Conservation (phyloP, 495 filamentous ascomycete species). For the Podospora conica region DNA sequence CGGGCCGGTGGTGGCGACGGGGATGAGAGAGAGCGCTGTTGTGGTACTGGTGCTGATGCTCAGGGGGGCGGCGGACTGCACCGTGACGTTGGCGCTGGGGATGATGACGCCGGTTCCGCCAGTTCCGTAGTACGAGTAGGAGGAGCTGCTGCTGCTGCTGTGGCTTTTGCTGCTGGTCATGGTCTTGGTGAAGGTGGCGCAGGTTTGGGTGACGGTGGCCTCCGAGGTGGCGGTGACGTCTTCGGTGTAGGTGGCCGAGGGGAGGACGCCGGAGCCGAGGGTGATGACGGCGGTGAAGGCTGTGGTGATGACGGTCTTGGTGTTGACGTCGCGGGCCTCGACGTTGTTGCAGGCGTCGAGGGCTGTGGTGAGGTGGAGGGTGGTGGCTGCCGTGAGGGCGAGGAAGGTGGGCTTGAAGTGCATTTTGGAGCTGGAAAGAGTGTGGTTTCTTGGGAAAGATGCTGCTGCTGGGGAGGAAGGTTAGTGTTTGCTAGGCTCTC, state of each 20-base stretch:
- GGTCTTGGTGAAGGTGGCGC: constrained; percentile 3
- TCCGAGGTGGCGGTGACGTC: background rate
- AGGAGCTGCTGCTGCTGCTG: background rate
- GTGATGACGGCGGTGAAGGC: background rate
- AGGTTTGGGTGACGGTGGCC: background rate
- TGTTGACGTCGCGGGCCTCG: background rate
- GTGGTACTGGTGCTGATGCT: background rate
- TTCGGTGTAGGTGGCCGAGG: background rate
- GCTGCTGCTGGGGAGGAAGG: background rate
- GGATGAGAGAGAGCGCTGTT: background rate
- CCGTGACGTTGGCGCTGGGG: background rate
- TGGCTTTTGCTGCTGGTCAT: too few species aligned
- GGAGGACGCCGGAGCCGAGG: background rate
- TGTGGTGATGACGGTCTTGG: background rate
- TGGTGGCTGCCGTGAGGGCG: constrained; percentile 1
- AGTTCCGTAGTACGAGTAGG: background rate
- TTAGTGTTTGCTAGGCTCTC: too few species aligned
- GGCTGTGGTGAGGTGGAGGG: background rate
- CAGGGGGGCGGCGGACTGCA: background rate
- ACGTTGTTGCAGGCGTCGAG: background rate
- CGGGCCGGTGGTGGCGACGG: background rate
- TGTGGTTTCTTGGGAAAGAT: background rate
- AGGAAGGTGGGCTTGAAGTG: constrained; percentile 2
- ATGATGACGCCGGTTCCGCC: background rate
- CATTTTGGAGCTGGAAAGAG: constrained; percentile 8